A percentile compares a stretch with the other conserved stretches of the same genome.
Conservation (phyloP, 2,329 filamentous ascomycete genomes). For the Erysiphe pulchra region DNA sequence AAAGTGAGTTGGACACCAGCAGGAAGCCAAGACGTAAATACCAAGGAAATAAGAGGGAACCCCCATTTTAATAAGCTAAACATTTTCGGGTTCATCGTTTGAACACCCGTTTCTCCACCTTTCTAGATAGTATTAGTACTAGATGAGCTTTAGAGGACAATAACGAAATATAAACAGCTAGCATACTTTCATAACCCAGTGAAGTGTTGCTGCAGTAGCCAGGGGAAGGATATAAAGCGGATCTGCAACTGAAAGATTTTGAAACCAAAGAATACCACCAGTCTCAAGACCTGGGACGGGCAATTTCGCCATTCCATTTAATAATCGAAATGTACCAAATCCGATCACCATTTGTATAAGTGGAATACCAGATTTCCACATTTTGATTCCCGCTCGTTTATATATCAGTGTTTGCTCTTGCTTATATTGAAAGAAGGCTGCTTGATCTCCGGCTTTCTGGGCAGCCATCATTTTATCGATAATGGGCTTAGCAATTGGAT, state of each 20-base stretch:
- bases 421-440: conserved; percentile 20
- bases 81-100: conserved; percentile 12
- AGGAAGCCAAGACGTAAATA: conserved; percentile 22
- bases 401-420: conserved; percentile 25
- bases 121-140: conserved; percentile 10
- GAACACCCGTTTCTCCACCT: conserved; percentile 23
- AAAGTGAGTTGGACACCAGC: conserved; percentile 38
- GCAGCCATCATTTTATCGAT: conserved; percentile 23
- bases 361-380: conserved; percentile 24
- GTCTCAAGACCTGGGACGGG: conserved; percentile 57
- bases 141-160: neutral
- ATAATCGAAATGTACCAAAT: conserved; percentile 55
- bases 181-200: conserved; percentile 15
- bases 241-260: conserved; percentile 50
- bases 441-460: conserved; percentile 18
- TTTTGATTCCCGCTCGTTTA: conserved; percentile 26
- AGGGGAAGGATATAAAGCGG: conserved; percentile 54
- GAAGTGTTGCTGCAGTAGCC: conserved; percentile 30
- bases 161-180: neutral
- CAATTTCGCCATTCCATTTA: conserved; percentile 46
- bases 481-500: conserved; percentile 29
- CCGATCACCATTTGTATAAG: conserved; percentile 44
- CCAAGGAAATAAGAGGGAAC: conserved; percentile 25
- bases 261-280: conserved; percentile 54
- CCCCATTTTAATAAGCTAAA: conserved; percentile 18